These are phyloP conservation scores for Penicillium coffeae DNA, from an alignment of 495 filamentous ascomycete species.

Conservation along the genomic window DNA sequence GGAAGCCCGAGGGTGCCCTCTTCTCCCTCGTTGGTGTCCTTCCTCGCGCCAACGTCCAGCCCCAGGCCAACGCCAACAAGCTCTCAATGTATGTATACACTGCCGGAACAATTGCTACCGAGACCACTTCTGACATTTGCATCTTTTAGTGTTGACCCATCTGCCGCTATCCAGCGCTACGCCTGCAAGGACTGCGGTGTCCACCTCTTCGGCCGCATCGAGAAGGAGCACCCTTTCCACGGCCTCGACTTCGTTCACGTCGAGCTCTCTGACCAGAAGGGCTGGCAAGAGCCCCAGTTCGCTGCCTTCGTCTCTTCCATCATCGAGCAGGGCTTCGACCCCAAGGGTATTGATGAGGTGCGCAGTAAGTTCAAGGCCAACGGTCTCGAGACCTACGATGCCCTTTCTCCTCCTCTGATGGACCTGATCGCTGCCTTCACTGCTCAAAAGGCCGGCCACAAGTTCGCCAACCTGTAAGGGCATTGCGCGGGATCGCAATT, in stretches of 20 bases:
- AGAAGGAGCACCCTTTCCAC: conserved; percentile 57
- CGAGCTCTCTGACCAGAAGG: conserved; percentile 50
- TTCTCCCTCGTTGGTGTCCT: conserved; percentile 59
- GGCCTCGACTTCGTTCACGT: conserved; percentile 60
- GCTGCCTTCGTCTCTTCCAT: conserved; percentile 57
- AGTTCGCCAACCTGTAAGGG: conserved; percentile 20
- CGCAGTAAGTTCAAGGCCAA: conserved; percentile 40
- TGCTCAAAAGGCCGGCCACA: conserved; percentile 38
- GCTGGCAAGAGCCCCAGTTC: conserved; percentile 63
- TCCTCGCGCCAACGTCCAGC: conserved; percentile 39
- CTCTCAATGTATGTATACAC: conserved; percentile 31
- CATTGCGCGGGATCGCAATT: background rate
- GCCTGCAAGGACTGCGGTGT: conserved; percentile 54
- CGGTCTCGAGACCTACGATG: conserved; percentile 55
- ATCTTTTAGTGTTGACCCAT: conserved; percentile 35
- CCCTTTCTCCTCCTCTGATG: conserved; percentile 53
- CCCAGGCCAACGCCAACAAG: conserved; percentile 50
- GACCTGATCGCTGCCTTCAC: conserved; percentile 54
- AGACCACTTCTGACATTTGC: background rate
- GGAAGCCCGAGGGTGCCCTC: conserved; percentile 54
- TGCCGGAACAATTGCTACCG: background rate
- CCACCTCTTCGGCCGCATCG: conserved; percentile 57
- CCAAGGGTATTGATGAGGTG: conserved; percentile 47
- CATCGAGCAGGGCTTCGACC: conserved; percentile 59
- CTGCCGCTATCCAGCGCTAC: conserved; percentile 53